phyloP scores from a whole-genome alignment of 2,329 filamentous ascomycete genomes.

The Coniochaeta prunicola region DNA sequence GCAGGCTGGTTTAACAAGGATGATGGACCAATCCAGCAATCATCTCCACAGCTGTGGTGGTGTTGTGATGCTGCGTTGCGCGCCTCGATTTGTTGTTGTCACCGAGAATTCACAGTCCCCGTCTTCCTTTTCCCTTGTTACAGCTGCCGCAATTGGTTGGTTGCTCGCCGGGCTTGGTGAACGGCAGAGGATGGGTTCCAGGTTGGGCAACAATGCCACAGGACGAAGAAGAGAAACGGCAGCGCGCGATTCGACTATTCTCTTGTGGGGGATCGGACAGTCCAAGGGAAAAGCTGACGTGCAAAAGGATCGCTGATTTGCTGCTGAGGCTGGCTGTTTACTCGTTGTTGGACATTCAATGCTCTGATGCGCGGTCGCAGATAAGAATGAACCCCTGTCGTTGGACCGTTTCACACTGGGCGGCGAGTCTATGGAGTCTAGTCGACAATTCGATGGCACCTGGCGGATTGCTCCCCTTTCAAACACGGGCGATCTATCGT shows the following conservation, averaged over 20 bases:
- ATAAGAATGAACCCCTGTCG: not conserved
- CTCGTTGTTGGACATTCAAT: not conserved
- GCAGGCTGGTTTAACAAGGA: not conserved
- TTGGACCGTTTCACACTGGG: not conserved
- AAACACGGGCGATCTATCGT: not conserved
- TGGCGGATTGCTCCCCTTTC: not conserved
- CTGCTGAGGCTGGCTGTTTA: not conserved
- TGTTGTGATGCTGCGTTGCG: not conserved
- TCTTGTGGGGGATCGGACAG: not conserved
- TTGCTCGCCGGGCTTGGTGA: not conserved
- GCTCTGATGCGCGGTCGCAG: not conserved
- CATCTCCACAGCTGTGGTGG: not conserved
- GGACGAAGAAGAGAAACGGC: not conserved
- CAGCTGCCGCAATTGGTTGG: not conserved
- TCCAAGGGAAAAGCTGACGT: not conserved
- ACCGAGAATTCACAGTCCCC: not conserved
- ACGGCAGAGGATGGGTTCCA: not conserved
- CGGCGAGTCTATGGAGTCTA: not conserved
- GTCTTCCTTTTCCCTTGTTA: not conserved
- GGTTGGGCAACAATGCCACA: slow-evolving; percentile 1
- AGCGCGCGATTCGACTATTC: not conserved
- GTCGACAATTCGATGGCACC: not conserved
- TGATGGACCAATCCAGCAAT: not conserved
- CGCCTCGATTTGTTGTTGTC: slow-evolving; percentile 1
- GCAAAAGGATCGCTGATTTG: not conserved